A percentile compares a stretch with the other conserved stretches of the same genome.
These are phyloP conservation scores for Epichloe elymi DNA, from an alignment of 2,329 filamentous ascomycete genomes.

Conservation along the genomic window DNA sequence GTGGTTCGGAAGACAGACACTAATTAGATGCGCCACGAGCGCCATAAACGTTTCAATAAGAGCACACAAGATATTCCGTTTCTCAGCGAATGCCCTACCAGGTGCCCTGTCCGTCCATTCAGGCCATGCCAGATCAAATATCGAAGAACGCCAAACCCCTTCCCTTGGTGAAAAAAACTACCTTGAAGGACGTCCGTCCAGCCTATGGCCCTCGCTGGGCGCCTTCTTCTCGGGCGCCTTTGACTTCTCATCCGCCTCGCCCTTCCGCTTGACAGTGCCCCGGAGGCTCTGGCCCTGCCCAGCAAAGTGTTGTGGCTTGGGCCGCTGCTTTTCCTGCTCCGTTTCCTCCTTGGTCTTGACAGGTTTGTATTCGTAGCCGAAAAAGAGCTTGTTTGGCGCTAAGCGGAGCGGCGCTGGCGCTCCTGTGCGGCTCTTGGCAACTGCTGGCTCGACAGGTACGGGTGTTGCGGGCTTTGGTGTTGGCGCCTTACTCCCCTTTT, in stretches of 20 bases:
- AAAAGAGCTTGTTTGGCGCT: slow-evolving; percentile 84
- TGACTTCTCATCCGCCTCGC: slow-evolving; percentile 33
- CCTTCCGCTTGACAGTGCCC: slow-evolving; percentile 59
- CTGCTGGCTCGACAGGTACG: slow-evolving; percentile 27
- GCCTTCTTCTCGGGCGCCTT: slow-evolving; percentile 35
- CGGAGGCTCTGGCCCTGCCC: slow-evolving; percentile 74
- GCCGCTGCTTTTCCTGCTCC: slow-evolving; percentile 50
- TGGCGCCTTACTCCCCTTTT: slow-evolving; percentile 58
- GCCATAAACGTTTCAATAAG: no score
- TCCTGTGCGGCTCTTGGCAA: slow-evolving; percentile 42
- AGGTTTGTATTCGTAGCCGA: slow-evolving; percentile 87
- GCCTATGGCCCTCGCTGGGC: slow-evolving; percentile 27
- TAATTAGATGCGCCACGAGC: no score
- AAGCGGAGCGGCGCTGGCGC: slow-evolving; percentile 79
- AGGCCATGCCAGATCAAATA: neutral
- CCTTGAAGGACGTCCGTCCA: slow-evolving; percentile 28
- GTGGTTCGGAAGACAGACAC: no score
- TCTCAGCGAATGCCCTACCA: no score
- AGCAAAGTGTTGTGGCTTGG: slow-evolving; percentile 60
- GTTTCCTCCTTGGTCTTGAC: slow-evolving; percentile 66
- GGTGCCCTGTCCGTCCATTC: neutral
- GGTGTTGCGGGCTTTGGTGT: slow-evolving; percentile 60
- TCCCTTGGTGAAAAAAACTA: neutral
- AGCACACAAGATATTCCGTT: no score
- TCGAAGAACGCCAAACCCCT: slow-evolving; percentile 12